These are phyloP conservation scores for Mycena belliarum DNA, from an alignment of 768 basidiomycete species.

Conservation along the genomic window DNA sequence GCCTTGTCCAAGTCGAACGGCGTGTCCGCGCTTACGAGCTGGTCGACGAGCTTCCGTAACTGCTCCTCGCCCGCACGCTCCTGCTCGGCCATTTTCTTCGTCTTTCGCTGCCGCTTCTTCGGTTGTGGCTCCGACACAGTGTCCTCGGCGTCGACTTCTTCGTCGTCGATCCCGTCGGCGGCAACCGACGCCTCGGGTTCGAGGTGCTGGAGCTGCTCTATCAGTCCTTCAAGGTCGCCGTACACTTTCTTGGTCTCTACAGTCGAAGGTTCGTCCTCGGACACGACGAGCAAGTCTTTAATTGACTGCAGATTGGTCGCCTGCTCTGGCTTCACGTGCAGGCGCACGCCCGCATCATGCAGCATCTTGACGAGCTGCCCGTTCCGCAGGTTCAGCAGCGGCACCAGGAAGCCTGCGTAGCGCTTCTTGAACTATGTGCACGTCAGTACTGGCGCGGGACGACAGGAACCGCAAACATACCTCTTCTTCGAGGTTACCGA, in stretches of 20 bases:
- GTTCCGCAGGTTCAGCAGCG: slow-evolving; percentile 48
- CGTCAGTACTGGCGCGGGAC: slow-evolving; percentile 1
- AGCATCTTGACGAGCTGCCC: slow-evolving; percentile 42
- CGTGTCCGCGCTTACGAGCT: background rate
- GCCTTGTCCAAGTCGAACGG: slow-evolving; percentile 11
- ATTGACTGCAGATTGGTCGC: slow-evolving; percentile 35
- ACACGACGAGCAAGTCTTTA: slow-evolving; percentile 36
- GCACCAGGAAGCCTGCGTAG: slow-evolving; percentile 72
- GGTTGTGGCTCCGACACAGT: slow-evolving; percentile 19
- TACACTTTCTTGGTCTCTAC: slow-evolving; percentile 31
- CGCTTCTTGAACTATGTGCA: slow-evolving; percentile 65
- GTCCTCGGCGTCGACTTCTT: slow-evolving; percentile 2
- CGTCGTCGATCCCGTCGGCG: too few relatives aligned
- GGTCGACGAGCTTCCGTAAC: background rate
- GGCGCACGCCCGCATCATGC: slow-evolving; percentile 43
- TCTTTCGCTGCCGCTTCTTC: slow-evolving; percentile 23
- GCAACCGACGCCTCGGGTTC: too few relatives aligned
- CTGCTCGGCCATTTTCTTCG: slow-evolving; percentile 22
- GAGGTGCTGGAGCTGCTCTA: too few relatives aligned
- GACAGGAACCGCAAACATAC: slow-evolving; percentile 41
- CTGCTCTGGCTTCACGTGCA: slow-evolving; percentile 43
- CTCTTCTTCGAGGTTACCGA: slow-evolving; percentile 72
- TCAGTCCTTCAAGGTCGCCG: slow-evolving; percentile 1
- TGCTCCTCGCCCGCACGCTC: slow-evolving; percentile 27
- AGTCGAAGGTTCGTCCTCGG: slow-evolving; percentile 36